Conservation (phyloP, 2,329 filamentous ascomycete genomes). For the Colletotrichum scovillei region DNA sequence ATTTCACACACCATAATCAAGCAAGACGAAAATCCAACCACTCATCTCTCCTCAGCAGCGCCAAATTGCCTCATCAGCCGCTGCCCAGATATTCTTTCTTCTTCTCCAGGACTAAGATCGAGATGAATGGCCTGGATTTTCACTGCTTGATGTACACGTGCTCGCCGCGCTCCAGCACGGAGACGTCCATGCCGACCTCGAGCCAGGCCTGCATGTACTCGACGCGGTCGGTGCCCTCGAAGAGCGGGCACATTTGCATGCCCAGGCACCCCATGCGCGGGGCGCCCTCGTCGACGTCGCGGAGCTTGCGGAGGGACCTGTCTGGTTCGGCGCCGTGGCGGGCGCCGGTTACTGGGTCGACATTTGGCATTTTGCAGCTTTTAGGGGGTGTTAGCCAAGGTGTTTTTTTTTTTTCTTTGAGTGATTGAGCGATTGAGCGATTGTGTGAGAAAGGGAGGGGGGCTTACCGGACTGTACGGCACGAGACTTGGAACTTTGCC, state of each 20-base stretch:
- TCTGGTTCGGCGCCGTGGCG: conserved; percentile 68
- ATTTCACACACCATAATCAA: neutral
- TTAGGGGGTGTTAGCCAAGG: neutral
- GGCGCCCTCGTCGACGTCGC: conserved; percentile 71
- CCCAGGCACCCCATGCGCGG: conserved; percentile 69
- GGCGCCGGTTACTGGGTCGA: conserved; percentile 70
- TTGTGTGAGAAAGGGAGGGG: neutral
- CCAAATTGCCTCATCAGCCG: neutral
- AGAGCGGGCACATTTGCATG: conserved; percentile 73
- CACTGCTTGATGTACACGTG: conserved; percentile 55
- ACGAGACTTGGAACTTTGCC: conserved; percentile 65
- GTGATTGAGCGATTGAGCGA: too few species aligned
- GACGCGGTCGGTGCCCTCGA: conserved; percentile 44
- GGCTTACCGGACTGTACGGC: conserved; percentile 71
- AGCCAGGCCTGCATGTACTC: conserved; percentile 54
- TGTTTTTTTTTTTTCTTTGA: too few species aligned
- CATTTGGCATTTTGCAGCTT: conserved; percentile 77
- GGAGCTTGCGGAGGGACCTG: conserved; percentile 65
- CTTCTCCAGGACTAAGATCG: neutral
- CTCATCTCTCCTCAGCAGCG: neutral
- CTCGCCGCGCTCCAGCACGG: conserved; percentile 58
- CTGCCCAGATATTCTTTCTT: neutral
- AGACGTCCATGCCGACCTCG: conserved; percentile 67
- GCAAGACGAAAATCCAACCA: neutral
- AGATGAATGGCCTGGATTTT: neutral